A percentile compares a stretch with the other conserved stretches of the same genome.
phyloP scores from a whole-genome alignment of 306 rosid genomes.

The Gastrolobium villosum region DNA sequence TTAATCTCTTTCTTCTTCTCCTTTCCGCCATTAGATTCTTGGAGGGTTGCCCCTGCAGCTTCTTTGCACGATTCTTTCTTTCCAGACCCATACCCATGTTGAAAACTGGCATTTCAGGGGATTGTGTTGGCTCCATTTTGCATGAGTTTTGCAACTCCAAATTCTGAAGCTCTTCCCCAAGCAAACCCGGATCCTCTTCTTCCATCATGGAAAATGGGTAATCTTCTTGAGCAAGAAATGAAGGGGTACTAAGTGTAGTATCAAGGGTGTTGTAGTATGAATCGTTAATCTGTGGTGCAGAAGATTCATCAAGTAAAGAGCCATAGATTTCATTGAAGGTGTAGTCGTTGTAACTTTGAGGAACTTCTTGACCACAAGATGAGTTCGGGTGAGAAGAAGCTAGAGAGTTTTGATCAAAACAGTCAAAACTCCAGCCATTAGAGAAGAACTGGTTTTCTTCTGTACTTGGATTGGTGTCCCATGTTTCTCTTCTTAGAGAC shows the following conservation, averaged over 20 bases:
- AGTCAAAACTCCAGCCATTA: conserved; percentile 57
- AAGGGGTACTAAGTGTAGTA: conserved; percentile 55
- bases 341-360: conserved; percentile 51
- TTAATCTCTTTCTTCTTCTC: conserved; percentile 85
- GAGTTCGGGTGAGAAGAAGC: conserved; percentile 55
- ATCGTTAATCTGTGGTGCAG: conserved; percentile 61
- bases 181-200: conserved; percentile 66
- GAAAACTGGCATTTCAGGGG: conserved; percentile 69
- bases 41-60: conserved; percentile 87
- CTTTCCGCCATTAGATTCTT: conserved; percentile 98
- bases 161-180: conserved; percentile 65
- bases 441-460: conserved; percentile 67
- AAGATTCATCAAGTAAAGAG: conserved; percentile 56
- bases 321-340: conserved; percentile 59
- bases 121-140: conserved; percentile 72
- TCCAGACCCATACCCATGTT: conserved; percentile 57
- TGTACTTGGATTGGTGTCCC: conserved; percentile 63
- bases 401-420: conserved; percentile 66
- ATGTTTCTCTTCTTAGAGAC: conserved; percentile 74
- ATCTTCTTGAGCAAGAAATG: conserved; percentile 62
- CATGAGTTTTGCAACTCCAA: conserved; percentile 70
- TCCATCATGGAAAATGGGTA: conserved; percentile 61
- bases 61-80: conserved; percentile 67
- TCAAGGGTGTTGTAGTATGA: conserved; percentile 56
- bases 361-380: conserved; percentile 56